phyloP scores from a whole-genome alignment of 164 flowering plant genomes.

The Liquidambar formosana region DNA sequence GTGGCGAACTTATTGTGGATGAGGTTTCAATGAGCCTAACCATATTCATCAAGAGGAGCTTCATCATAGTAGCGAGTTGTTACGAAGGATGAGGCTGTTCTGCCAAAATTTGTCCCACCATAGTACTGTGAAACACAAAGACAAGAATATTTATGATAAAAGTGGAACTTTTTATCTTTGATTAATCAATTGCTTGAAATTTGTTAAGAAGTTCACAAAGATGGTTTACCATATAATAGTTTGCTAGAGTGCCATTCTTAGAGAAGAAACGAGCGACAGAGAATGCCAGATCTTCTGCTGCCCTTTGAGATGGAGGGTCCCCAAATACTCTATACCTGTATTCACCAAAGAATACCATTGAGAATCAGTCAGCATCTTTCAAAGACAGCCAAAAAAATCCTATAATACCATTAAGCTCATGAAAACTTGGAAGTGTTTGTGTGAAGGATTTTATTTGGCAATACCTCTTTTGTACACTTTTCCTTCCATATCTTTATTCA shows the following conservation, averaged over 20 bases:
- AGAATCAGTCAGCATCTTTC: background rate
- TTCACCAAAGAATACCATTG: slow-evolving; percentile 8
- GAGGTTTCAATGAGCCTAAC: too few relatives aligned
- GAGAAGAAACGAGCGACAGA: slow-evolving; percentile 84
- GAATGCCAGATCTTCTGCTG: slow-evolving; percentile 87
- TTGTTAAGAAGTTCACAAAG: background rate
- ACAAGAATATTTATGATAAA: background rate
- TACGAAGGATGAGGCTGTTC: slow-evolving; percentile 58
- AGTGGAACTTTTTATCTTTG: too few relatives aligned
- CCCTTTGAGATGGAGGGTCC: slow-evolving; percentile 85
- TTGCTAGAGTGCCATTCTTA: slow-evolving; percentile 69
- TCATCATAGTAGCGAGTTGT: slow-evolving; percentile 84
- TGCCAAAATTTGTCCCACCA: slow-evolving; percentile 81
- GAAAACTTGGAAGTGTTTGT: too few relatives aligned
- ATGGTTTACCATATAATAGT: slow-evolving; percentile 81
- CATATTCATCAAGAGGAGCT: slow-evolving; percentile 87
- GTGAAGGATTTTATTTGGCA: too few relatives aligned
- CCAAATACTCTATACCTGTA: slow-evolving; percentile 87
- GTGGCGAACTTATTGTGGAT: too few relatives aligned
- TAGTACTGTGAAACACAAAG: slow-evolving; percentile 48
- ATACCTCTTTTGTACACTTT: too few relatives aligned
- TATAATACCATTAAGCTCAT: too few relatives aligned
- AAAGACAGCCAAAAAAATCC: too few relatives aligned
- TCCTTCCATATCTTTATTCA: too few relatives aligned
- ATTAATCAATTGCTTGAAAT: too few relatives aligned